Conservation (phyloP, 306 rosid genomes). For the Ochetophila trinervis region DNA sequence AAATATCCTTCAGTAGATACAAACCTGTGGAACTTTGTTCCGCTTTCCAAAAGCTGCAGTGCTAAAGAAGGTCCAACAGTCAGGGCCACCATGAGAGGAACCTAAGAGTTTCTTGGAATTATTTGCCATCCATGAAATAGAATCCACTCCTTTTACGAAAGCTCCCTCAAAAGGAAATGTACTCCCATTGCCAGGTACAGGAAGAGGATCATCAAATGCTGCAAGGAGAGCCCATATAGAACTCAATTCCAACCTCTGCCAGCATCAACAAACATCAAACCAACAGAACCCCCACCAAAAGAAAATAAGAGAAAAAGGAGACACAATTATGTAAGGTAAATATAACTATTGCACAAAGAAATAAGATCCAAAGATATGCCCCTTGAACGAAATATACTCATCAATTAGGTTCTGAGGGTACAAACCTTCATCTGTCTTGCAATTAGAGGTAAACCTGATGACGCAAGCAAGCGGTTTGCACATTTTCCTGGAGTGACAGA, state of each 20-base stretch:
- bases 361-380: not conserved
- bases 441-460: slow-evolving; percentile 76
- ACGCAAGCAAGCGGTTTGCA: slow-evolving; percentile 86
- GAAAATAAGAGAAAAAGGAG: too few species aligned
- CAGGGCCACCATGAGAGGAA: slow-evolving; percentile 54
- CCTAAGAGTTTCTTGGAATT: slow-evolving; percentile 61
- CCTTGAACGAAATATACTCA: slow-evolving; percentile 18
- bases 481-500: slow-evolving; percentile 67
- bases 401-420: slow-evolving; percentile 18
- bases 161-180: slow-evolving; percentile 88
- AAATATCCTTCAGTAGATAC: slow-evolving; percentile 2
- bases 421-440: slow-evolving; percentile 97
- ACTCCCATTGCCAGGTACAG: slow-evolving; percentile 31
- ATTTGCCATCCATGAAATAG: slow-evolving; percentile 92
- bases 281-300: not conserved
- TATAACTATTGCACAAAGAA: not conserved
- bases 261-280: slow-evolving; percentile 5
- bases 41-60: slow-evolving; percentile 77
- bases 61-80: slow-evolving; percentile 93
- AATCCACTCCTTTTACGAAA: slow-evolving; percentile 83
- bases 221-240: slow-evolving; percentile 98
- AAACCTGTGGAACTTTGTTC: slow-evolving; percentile 94
- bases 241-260: slow-evolving; percentile 82
- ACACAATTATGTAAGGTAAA: too few species aligned
- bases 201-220: slow-evolving; percentile 88